phyloP scores from a whole-genome alignment of 306 rosid genomes.

The Trifolium pratense region DNA sequence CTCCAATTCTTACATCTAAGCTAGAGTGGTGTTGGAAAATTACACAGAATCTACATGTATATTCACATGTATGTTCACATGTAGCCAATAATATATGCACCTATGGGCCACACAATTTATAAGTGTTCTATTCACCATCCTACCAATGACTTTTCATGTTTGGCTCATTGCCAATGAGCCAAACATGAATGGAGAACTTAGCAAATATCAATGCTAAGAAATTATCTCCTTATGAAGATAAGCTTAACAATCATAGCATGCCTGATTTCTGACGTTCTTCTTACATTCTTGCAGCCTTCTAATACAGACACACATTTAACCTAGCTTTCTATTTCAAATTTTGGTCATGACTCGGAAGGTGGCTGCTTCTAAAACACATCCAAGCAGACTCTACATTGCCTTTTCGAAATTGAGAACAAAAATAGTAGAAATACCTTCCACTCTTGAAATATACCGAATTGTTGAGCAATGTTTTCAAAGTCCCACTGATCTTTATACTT shows the following conservation, averaged over 20 bases:
- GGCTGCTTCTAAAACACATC: constrained; percentile 19
- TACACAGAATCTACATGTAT: neutral
- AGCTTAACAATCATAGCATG: constrained; percentile 33
- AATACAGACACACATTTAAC: neutral
- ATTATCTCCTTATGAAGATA: constrained; percentile 10
- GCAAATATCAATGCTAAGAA: constrained; percentile 11
- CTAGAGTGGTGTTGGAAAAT: neutral
- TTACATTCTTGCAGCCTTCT: constrained; percentile 4
- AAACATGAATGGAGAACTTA: constrained; percentile 17
- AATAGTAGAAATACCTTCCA: constrained; percentile 77
- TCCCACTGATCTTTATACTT: constrained; percentile 66
- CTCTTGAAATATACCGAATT: constrained; percentile 91
- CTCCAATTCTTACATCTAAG: neutral
- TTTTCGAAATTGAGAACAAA: constrained; percentile 27
- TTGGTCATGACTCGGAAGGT: constrained; percentile 8
- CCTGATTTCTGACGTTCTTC: constrained; percentile 19
- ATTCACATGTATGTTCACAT: neutral
- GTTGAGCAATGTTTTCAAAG: constrained; percentile 74
- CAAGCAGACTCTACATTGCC: neutral
- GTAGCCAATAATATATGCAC: neutral
- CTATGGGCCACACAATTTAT: neutral
- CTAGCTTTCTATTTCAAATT: constrained; percentile 16
- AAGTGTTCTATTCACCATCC: neutral
- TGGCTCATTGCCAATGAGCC: no score
- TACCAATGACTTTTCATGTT: no score